Evolutionary conservation across 495 filamentous ascomycete genomes (phyloP).

Genomic region (Margaritispora aquatica): DNA sequence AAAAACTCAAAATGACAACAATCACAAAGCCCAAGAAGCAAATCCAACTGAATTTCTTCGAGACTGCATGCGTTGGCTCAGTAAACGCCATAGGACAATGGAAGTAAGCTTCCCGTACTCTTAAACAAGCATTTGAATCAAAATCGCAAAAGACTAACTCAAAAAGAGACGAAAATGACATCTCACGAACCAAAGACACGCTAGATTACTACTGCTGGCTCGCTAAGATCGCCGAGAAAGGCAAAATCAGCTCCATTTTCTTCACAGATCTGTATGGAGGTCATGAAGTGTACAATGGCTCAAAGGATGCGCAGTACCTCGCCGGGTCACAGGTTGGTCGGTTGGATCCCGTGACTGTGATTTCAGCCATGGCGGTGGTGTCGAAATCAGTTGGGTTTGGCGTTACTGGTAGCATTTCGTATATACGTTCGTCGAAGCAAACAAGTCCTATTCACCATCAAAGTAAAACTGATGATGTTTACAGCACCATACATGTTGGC

Average conservation of each 20-base stretch:
- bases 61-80: background rate
- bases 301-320: background rate
- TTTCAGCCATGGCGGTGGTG: conserved; percentile 8
- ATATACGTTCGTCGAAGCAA: background rate
- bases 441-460: no score
- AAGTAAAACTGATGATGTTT: no score
- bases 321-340: background rate
- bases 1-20: background rate
- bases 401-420: conserved; percentile 26
- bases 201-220: background rate
- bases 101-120: background rate
- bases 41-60: background rate
- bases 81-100: background rate
- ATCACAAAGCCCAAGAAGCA: background rate
- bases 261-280: conserved; percentile 1
- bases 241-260: conserved; percentile 8
- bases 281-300: background rate
- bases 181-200: background rate
- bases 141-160: no score
- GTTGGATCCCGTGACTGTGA: background rate
- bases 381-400: conserved; percentile 35
- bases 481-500: conserved; percentile 45
- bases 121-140: no score
- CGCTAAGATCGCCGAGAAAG: conserved; percentile 2
- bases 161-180: background rate